Evolutionary conservation across 768 basidiomycete genomes (phyloP).

Genomic region (Jaapia argillacea): DNA sequence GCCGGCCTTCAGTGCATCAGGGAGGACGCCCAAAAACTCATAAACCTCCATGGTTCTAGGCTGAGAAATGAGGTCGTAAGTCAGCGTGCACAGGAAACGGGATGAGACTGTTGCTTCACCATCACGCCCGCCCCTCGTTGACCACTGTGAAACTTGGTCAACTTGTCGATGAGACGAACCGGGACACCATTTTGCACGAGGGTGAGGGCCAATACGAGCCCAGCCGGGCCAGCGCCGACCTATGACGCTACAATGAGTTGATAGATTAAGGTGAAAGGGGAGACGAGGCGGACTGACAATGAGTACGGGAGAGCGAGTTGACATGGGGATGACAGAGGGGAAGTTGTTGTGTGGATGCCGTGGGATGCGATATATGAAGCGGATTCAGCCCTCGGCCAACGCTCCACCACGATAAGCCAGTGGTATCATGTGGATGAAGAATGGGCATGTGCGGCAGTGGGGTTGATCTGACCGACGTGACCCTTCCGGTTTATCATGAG

Average conservation of each 20-base stretch:
- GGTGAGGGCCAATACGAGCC: conserved; percentile 3
- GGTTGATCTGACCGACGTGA: no score
- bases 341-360: no score
- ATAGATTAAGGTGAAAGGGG: no score
- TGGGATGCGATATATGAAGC: no score
- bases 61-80: not conserved
- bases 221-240: conserved; percentile 7
- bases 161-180: conserved; percentile 7
- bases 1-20: conserved; percentile 26
- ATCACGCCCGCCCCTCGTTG: conserved; percentile 4
- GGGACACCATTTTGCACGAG: conserved; percentile 6
- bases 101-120: not conserved
- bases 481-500: no score
- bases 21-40: conserved; percentile 25
- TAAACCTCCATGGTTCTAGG: conserved; percentile 21
- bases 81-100: not conserved
- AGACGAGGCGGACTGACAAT: not conserved
- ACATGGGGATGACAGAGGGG: no score
- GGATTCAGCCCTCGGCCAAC: no score
- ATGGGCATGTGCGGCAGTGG: no score
- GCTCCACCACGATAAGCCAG: no score
- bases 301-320: no score
- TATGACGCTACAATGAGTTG: no score
- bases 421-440: no score
- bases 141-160: not conserved